Conservation (phyloP, 2,329 filamentous ascomycete species). For the Fusarium graminum region DNA sequence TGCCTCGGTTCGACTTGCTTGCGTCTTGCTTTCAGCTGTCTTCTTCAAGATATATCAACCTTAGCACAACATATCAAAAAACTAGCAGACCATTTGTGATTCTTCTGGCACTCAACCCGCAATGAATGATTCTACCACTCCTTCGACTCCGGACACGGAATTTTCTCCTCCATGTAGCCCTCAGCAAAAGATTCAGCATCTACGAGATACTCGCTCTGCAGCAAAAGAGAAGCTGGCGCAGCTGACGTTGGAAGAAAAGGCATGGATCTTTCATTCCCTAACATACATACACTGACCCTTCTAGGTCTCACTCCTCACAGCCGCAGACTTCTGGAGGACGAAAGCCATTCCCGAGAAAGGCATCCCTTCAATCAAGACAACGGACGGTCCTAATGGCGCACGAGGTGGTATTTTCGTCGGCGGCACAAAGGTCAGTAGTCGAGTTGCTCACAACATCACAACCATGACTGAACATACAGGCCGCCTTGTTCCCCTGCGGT, state of each 20-base stretch:
- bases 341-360: slow-evolving; percentile 72
- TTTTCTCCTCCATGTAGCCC: slow-evolving; percentile 62
- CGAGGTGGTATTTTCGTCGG: slow-evolving; percentile 77
- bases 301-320: slow-evolving; percentile 70
- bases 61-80: slow-evolving; percentile 7
- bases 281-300: slow-evolving; percentile 2
- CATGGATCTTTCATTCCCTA: slow-evolving; percentile 40
- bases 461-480: slow-evolving; percentile 57
- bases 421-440: slow-evolving; percentile 66
- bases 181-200: slow-evolving; percentile 52
- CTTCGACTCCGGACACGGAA: slow-evolving; percentile 64
- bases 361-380: slow-evolving; percentile 74
- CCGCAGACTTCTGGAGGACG: slow-evolving; percentile 78
- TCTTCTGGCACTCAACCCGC: neutral
- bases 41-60: slow-evolving; percentile 8
- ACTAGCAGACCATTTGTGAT: neutral
- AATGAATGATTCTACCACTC: slow-evolving; percentile 45
- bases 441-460: rapidly evolving
- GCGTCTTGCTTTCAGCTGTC: neutral
- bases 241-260: slow-evolving; percentile 71
- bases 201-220: slow-evolving; percentile 57
- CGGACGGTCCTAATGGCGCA: slow-evolving; percentile 78
- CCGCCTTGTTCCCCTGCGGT: slow-evolving; percentile 83
- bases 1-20: slow-evolving; percentile 21
- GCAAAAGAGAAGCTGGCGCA: slow-evolving; percentile 64